Evolutionary conservation across 768 basidiomycete species (phyloP).

Genomic region (Lactarius deliciosus): DNA sequence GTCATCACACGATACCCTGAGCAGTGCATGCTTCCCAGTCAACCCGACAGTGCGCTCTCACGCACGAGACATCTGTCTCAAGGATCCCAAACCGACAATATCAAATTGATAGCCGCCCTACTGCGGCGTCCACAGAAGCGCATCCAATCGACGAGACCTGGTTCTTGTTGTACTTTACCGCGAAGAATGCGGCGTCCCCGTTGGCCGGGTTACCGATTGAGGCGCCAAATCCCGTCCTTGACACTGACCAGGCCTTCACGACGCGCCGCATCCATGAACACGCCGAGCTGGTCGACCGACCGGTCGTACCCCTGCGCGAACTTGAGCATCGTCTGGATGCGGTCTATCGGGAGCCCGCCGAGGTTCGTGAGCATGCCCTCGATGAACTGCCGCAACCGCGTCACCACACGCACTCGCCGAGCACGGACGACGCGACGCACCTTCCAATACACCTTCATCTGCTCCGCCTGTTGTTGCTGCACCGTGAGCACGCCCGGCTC

Average conservation of each 20-base stretch:
- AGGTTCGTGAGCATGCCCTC: conserved; percentile 92
- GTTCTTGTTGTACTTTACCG: not conserved
- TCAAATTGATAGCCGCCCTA: conserved; percentile 1
- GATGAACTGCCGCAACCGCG: conserved; percentile 53
- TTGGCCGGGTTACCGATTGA: conserved; percentile 35
- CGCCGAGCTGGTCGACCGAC: conserved; percentile 71
- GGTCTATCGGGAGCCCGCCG: conserved; percentile 67
- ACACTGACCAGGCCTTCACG: conserved; percentile 72
- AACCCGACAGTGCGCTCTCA: not conserved
- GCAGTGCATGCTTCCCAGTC: not conserved
- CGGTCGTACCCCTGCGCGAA: conserved; percentile 82
- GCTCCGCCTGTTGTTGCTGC: conserved; percentile 78
- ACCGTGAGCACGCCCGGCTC: conserved; percentile 50
- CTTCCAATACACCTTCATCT: conserved; percentile 90
- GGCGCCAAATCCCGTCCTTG: conserved; percentile 70
- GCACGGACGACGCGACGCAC: conserved; percentile 39
- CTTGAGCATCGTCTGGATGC: conserved; percentile 88
- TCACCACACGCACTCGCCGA: conserved; percentile 2
- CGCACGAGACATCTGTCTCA: not conserved
- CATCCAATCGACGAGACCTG: not conserved
- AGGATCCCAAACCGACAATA: not conserved
- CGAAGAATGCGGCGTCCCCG: not conserved
- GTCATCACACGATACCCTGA: too few species aligned
- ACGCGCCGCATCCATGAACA: conserved; percentile 79
- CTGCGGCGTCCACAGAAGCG: conserved; percentile 12